phyloP scores from a whole-genome alignment of 495 filamentous ascomycete species.

The Opeltia flavorubescens region DNA sequence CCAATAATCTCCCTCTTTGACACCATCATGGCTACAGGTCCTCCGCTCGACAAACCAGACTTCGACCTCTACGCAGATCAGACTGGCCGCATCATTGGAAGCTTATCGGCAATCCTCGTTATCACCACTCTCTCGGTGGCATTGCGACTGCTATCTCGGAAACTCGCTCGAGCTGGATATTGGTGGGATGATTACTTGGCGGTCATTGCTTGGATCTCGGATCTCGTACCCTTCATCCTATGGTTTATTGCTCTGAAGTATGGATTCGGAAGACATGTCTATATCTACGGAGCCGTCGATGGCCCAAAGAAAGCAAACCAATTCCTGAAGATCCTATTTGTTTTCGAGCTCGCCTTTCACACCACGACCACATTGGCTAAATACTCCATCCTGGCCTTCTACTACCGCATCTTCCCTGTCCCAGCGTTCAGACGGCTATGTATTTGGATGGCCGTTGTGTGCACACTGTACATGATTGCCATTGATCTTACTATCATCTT shows the following conservation, averaged over 20 bases:
- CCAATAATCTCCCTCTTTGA: no score
- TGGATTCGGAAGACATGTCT: constrained; percentile 8
- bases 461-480: background rate
- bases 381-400: constrained; percentile 7
- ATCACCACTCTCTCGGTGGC: constrained; percentile 6
- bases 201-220: background rate
- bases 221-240: background rate
- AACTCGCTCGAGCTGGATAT: constrained; percentile 10
- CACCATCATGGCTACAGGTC: no score
- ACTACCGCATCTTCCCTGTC: constrained; percentile 9
- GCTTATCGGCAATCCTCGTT: constrained; percentile 4
- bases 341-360: constrained; percentile 5
- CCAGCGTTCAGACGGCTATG: constrained; percentile 1
- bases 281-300: background rate
- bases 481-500: background rate
- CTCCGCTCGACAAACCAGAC: no score
- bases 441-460: background rate
- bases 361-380: background rate
- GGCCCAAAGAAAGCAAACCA: background rate
- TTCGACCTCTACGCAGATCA: constrained; percentile 8
- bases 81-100: constrained; percentile 11
- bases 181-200: constrained; percentile 4
- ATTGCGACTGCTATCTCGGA: constrained; percentile 8
- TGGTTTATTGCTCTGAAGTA: background rate
- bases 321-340: background rate